These are phyloP conservation scores for Talaromyces sp. DNA, from an alignment of 2,329 filamentous ascomycete species.

Conservation along the genomic window DNA sequence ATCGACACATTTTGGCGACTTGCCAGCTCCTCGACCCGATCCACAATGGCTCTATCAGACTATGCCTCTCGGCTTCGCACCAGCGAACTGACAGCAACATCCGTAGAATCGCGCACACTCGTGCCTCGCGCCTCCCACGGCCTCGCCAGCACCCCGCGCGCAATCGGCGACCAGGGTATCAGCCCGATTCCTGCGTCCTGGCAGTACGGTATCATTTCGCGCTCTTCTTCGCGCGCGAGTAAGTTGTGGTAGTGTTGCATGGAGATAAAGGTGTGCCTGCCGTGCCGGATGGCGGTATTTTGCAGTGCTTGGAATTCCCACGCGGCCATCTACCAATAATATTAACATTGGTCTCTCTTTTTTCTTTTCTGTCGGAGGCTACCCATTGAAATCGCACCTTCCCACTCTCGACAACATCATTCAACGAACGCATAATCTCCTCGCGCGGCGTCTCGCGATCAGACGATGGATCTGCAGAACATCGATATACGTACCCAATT, in stretches of 20 bases:
- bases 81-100: constrained; percentile 36
- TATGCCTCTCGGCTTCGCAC: constrained; percentile 39
- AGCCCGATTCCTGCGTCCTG: constrained; percentile 30
- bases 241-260: constrained; percentile 51
- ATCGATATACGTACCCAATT: constrained; percentile 51
- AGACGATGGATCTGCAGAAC: constrained; percentile 50
- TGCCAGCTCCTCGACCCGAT: constrained; percentile 53
- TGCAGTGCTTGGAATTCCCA: constrained; percentile 48
- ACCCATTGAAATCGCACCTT: too few relatives aligned
- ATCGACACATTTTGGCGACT: constrained; percentile 54
- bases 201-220: constrained; percentile 39
- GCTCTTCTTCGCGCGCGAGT: constrained; percentile 43
- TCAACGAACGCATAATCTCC: constrained; percentile 48
- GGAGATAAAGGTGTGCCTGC: constrained; percentile 45
- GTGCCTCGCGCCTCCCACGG: constrained; percentile 40
- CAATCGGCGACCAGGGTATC: constrained; percentile 36
- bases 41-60: constrained; percentile 48
- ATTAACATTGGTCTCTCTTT: not conserved
- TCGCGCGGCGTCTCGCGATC: constrained; percentile 45
- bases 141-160: constrained; percentile 42
- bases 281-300: constrained; percentile 42
- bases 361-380: too few relatives aligned
- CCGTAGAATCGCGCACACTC: constrained; percentile 36
- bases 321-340: constrained; percentile 38
- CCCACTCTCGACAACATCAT: constrained; percentile 39